Conservation (phyloP, 768 basidiomycete species). For the Boletus tomentosulus region DNA sequence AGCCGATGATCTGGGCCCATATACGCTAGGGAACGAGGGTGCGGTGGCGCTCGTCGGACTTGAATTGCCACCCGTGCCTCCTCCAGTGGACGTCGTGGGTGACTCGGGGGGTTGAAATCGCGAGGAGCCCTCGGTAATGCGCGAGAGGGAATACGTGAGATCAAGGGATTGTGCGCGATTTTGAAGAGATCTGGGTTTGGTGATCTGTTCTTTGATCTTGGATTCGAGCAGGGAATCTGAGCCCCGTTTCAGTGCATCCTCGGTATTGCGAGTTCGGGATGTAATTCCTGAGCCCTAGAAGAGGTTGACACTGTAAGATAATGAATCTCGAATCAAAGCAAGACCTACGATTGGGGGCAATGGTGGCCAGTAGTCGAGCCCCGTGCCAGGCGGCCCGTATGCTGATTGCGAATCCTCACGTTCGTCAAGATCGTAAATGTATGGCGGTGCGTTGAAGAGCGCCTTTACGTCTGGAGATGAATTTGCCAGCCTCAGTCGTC, state of each 20-base stretch:
- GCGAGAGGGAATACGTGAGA: conserved; percentile 78
- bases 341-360: conserved; percentile 67
- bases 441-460: conserved; percentile 82
- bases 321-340: conserved; percentile 10
- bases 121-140: conserved; percentile 66
- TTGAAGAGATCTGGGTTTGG: conserved; percentile 76
- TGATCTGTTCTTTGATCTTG: conserved; percentile 71
- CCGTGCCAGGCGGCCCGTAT: conserved; percentile 47
- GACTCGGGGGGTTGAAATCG: conserved; percentile 70
- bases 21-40: conserved; percentile 83
- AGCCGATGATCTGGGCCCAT: conserved; percentile 56
- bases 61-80: conserved; percentile 70
- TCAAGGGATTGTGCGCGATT: conserved; percentile 90
- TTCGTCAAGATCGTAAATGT: conserved; percentile 76
- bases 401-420: conserved; percentile 60
- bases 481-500: conserved; percentile 75
- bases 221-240: conserved; percentile 82
- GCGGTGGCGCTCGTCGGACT: conserved; percentile 77
- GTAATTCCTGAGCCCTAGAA: conserved; percentile 64
- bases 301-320: conserved; percentile 15
- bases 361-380: conserved; percentile 73
- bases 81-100: conserved; percentile 69
- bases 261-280: conserved; percentile 61
- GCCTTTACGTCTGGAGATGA: conserved; percentile 96
- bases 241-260: conserved; percentile 76